These are phyloP conservation scores for Guyanaporus albipodus DNA, from an alignment of 768 basidiomycete species.

Conservation along the genomic window DNA sequence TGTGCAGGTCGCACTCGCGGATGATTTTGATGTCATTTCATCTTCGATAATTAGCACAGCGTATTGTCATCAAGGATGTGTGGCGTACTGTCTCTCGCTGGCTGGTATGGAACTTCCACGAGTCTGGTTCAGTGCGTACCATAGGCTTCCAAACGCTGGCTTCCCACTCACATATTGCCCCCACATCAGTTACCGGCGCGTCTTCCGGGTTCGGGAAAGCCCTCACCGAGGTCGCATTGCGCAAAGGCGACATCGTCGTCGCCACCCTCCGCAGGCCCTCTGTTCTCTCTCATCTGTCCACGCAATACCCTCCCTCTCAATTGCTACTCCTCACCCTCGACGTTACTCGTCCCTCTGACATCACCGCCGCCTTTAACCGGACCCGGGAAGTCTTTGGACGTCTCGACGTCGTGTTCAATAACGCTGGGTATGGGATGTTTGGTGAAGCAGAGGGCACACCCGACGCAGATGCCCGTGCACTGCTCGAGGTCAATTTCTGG, in stretches of 20 bases:
- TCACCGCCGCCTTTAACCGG: constrained; percentile 31
- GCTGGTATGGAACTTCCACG: too few species aligned
- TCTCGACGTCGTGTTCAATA: constrained; percentile 43
- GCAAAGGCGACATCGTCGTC: constrained; percentile 35
- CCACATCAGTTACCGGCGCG: constrained; percentile 23
- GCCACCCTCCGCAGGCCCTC: constrained; percentile 40
- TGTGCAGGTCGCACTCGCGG: too few species aligned
- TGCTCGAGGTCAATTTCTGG: constrained; percentile 35
- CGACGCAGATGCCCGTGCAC: constrained; percentile 25
- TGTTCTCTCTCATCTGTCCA: constrained; percentile 22
- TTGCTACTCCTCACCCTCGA: constrained; percentile 38
- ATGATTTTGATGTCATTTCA: too few species aligned
- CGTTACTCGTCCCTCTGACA: constrained; percentile 31
- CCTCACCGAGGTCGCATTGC: constrained; percentile 29
- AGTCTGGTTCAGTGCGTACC: constrained; percentile 10
- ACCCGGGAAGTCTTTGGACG: constrained; percentile 34
- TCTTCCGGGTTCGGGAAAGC: constrained; percentile 36
- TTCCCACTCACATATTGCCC: background rate
- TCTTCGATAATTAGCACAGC: too few species aligned
- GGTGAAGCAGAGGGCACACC: constrained; percentile 34
- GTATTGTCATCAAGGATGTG: too few species aligned
- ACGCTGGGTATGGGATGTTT: constrained; percentile 31
- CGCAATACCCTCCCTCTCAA: constrained; percentile 21
- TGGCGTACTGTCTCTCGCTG: too few species aligned
- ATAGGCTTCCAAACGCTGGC: background rate